Conservation (phyloP, 352 stramenopile species). For the Phytophthora nicotianae region DNA sequence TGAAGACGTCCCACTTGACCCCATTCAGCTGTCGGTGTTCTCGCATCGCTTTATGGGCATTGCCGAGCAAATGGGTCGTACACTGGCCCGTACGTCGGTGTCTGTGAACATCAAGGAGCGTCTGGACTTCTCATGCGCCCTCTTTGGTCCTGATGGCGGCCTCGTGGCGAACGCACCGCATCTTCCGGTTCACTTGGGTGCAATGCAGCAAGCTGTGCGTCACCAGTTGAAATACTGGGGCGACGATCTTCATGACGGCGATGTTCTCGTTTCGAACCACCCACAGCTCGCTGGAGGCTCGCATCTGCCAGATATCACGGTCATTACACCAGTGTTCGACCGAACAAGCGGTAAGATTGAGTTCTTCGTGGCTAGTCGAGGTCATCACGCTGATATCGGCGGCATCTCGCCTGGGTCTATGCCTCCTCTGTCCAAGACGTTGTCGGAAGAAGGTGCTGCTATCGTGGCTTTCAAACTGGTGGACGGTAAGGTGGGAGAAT, state of each 20-base stretch:
- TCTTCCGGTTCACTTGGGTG: slow-evolving; percentile 98
- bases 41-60: slow-evolving; percentile 99
- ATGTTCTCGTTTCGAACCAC: slow-evolving; percentile 99
- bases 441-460: slow-evolving; percentile 98
- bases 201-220: slow-evolving; percentile 97
- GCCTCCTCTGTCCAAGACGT: slow-evolving; percentile 94
- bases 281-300: slow-evolving; percentile 97
- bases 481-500: slow-evolving; percentile 90
- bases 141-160: slow-evolving; percentile 97
- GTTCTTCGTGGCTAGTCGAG: slow-evolving; percentile 98
- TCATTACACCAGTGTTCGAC: slow-evolving; percentile 99
- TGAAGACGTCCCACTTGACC: slow-evolving; percentile 82
- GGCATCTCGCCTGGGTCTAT: slow-evolving; percentile 96
- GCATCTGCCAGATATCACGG: slow-evolving; percentile 99
- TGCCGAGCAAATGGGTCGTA: slow-evolving; percentile 99
- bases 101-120: slow-evolving; percentile 99
- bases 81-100: slow-evolving; percentile 95
- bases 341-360: slow-evolving; percentile 90
- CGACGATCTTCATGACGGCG: slow-evolving; percentile 93
- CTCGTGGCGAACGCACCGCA: slow-evolving; percentile 99
- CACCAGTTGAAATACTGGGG: slow-evolving; percentile 94
- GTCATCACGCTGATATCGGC: slow-evolving; percentile 98
- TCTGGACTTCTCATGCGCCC: slow-evolving; percentile 98
- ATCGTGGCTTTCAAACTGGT: slow-evolving; percentile 99
- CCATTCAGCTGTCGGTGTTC: slow-evolving; percentile 97